Conservation (phyloP, 1,139 yeast species). For the Zygosaccharomyces sapae region DNA sequence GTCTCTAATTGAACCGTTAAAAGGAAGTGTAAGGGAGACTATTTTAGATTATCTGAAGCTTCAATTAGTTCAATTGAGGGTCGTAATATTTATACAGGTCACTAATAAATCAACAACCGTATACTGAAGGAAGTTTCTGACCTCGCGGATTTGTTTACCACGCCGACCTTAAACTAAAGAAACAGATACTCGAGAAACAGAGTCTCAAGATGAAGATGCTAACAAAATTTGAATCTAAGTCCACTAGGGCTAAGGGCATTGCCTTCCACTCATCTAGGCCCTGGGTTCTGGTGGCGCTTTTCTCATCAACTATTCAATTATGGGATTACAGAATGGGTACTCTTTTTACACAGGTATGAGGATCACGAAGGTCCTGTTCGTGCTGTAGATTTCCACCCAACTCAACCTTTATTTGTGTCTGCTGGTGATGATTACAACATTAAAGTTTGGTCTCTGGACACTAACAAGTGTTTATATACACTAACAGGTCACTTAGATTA, state of each 20-base stretch:
- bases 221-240: constrained; percentile 96
- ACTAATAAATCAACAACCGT: constrained; percentile 3
- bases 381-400: constrained; percentile 92
- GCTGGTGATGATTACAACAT: constrained; percentile 97
- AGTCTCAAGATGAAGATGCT: constrained; percentile 82
- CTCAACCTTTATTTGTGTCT: constrained; percentile 93
- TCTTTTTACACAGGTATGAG: constrained; percentile 88
- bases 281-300: constrained; percentile 92
- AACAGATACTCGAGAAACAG: neutral
- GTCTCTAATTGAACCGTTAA: neutral
- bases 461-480: constrained; percentile 87
- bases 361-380: constrained; percentile 99
- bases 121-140: neutral
- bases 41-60: neutral
- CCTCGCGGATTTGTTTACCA: constrained; percentile 2
- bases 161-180: constrained; percentile 1
- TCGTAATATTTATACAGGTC: constrained; percentile 7
- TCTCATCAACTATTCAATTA: constrained; percentile 90
- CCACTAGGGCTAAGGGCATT: constrained; percentile 96
- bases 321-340: constrained; percentile 99
- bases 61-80: constrained; percentile 3
- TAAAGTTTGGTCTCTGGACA: constrained; percentile 92
- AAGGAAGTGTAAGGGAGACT: constrained; percentile 1
- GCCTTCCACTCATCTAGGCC: constrained; percentile 95
- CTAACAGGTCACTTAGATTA: constrained; percentile 92